Evolutionary conservation across 2,329 filamentous ascomycete genomes (phyloP).

Genomic region (Aspergillus sergii): DNA sequence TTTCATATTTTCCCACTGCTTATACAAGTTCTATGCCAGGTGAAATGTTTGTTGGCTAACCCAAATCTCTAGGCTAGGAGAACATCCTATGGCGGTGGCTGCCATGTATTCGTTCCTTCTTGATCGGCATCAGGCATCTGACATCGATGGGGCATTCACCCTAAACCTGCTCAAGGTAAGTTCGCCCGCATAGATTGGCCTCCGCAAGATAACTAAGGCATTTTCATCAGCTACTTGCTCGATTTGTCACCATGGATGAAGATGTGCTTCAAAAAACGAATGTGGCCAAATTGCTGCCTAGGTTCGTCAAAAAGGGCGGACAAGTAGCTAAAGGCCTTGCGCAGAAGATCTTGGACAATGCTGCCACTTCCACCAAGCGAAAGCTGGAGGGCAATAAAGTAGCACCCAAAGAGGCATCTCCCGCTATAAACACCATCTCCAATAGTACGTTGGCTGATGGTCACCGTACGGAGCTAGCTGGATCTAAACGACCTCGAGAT

Average conservation of each 20-base stretch:
- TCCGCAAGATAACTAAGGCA: conserved; percentile 24
- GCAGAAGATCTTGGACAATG: conserved; percentile 57
- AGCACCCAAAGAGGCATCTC: conserved; percentile 39
- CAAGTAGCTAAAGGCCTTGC: conserved; percentile 58
- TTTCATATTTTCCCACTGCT: neutral
- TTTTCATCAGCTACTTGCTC: conserved; percentile 51
- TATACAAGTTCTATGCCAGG: neutral
- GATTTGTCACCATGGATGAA: conserved; percentile 60
- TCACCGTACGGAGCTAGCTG: conserved; percentile 27
- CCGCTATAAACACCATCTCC: conserved; percentile 24
- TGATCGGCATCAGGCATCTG: conserved; percentile 51
- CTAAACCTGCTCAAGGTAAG: conserved; percentile 50
- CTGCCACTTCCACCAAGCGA: conserved; percentile 46
- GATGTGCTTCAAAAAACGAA: conserved; percentile 63
- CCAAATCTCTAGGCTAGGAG: conserved; percentile 46
- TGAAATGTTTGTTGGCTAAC: conserved; percentile 28
- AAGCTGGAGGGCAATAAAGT: conserved; percentile 43
- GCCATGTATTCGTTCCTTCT: conserved; percentile 52
- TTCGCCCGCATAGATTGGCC: neutral
- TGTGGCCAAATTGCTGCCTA: conserved; percentile 58
- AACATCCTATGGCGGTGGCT: conserved; percentile 51
- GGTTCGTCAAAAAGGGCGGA: conserved; percentile 61
- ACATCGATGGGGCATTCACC: conserved; percentile 49
- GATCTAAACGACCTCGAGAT: conserved; percentile 44
- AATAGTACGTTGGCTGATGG: conserved; percentile 18